A percentile compares a stretch with the other conserved stretches of the same genome.
These are phyloP conservation scores for sunflower (Helianthus annuus) DNA, from an alignment of 129 eudicot species.

Conservation along the genomic window HanXRQr2.0-SUNRISE NC_035447.2:75472761-75473260, in stretches of 20 bases:
- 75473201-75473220: constrained; percentile 93
- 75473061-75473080: neutral
- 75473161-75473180: constrained; percentile 90
- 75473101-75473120: neutral
- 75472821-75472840: constrained; percentile 85
- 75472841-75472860: constrained; percentile 96
- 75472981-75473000: constrained; percentile 85
- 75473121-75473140: neutral
- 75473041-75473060: constrained; percentile 56
- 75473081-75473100: neutral
- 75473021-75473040: constrained; percentile 97
- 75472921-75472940: constrained; percentile 38
- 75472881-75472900: neutral
- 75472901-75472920: neutral
- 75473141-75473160: constrained; percentile 56
- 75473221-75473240: constrained; percentile 82
- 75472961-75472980: constrained; percentile 79
- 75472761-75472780: constrained; percentile 82
- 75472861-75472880: constrained; percentile 2
- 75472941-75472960: constrained; percentile 85
- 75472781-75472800: constrained; percentile 89
- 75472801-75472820: constrained; percentile 91
- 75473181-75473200: constrained; percentile 98
- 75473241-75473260: constrained; percentile 71
- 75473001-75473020: constrained; percentile 96